Base-by-base conservation (phyloP, 805 yeast genomes). In the Starmerella roubikii region DNA sequence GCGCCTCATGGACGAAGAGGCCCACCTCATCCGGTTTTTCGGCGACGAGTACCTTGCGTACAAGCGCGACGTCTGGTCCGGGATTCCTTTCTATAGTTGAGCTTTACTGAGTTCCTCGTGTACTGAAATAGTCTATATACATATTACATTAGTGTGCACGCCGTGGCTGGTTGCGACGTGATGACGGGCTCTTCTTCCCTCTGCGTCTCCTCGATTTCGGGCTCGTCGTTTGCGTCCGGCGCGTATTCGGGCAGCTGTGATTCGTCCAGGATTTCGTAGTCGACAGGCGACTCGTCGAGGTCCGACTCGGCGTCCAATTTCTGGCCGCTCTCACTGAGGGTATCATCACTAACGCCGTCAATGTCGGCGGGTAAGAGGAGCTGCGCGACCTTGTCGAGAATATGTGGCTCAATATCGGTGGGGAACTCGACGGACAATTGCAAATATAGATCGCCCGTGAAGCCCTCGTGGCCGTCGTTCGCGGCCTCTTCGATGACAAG, bases 71-170 rank as follows among this genome's bases (percentile, higher is more conserved):
- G 74, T 77, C 0, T 61, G 66, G 2, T 70, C 76, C 0, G 68
- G 75, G 34, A 78, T 88, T 27, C 94, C 93, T 0, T 76, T 78
- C 46, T 61, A 74, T 18, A n/a, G n/a, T n/a, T n/a, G n/a, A n/a
- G n/a, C n/a, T n/a, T n/a, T n/a, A n/a, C n/a, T n/a, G n/a, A n/a
- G n/a, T n/a, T n/a, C n/a, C n/a, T n/a, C n/a, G n/a, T n/a, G n/a
- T n/a, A n/a, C n/a, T n/a, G n/a, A n/a, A n/a, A n/a, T n/a, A n/a
- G n/a, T n/a, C n/a, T n/a, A n/a, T n/a, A n/a, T n/a, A n/a, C n/a
- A n/a, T n/a, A n/a, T n/a, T n/a, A n/a, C n/a, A n/a, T n/a, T n/a
- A n/a, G n/a, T n/a, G n/a, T n/a, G n/a, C n/a, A n/a, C n/a, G n/a
- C 10, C 11, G 25, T 23, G 25, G 11, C 8, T 23, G 25, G 11